A percentile compares a stretch with the other conserved stretches of the same genome.
phyloP scores from a whole-genome alignment of 2,329 filamentous ascomycete species.

The Fusarium brevicatenulatum region DNA sequence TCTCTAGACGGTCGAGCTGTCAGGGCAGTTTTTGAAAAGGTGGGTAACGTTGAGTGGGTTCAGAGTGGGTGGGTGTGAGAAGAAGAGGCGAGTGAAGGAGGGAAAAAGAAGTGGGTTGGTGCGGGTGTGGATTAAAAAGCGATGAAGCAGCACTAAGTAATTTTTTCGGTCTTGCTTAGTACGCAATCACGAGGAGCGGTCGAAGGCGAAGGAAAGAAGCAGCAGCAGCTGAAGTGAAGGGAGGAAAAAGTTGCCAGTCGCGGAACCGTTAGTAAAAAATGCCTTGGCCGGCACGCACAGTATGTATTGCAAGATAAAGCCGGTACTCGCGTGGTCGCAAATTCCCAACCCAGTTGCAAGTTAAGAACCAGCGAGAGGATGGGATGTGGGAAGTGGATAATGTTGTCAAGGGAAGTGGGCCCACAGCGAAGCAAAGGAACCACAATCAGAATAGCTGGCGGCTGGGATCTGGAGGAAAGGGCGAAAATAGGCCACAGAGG shows the following conservation, averaged over 20 bases:
- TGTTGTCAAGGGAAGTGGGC: conserved; percentile 43
- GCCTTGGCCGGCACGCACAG: conserved; percentile 38
- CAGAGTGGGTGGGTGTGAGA: conserved; percentile 38
- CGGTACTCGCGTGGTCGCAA: conserved; percentile 33
- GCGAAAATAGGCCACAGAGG: conserved; percentile 40
- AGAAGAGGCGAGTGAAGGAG: conserved; percentile 38
- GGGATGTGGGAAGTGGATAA: conserved; percentile 43
- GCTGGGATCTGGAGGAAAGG: conserved; percentile 44
- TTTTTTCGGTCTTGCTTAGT: conserved; percentile 33
- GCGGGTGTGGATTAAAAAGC: conserved; percentile 38
- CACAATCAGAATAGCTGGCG: conserved; percentile 43
- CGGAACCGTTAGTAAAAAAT: conserved; percentile 41
- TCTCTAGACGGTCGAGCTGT: conserved; percentile 38
- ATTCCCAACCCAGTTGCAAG: conserved; percentile 30
- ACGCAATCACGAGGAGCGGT: conserved; percentile 25
- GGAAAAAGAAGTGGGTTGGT: conserved; percentile 39
- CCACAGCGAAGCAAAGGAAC: conserved; percentile 41
- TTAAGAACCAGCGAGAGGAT: conserved; percentile 23
- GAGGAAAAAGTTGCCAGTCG: conserved; percentile 9
- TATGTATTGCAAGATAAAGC: conserved; percentile 20
- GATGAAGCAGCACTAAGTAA: conserved; percentile 33
- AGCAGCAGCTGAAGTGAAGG: conserved; percentile 2
- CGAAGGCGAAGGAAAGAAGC: conserved; percentile 17
- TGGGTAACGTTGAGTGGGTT: conserved; percentile 43
- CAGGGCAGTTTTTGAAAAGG: conserved; percentile 46